Evolutionary conservation across 345 rosid species (phyloP), one percentile per base, ranked within the genome.

Genomic region (Fremontodendron californicum): DNA sequence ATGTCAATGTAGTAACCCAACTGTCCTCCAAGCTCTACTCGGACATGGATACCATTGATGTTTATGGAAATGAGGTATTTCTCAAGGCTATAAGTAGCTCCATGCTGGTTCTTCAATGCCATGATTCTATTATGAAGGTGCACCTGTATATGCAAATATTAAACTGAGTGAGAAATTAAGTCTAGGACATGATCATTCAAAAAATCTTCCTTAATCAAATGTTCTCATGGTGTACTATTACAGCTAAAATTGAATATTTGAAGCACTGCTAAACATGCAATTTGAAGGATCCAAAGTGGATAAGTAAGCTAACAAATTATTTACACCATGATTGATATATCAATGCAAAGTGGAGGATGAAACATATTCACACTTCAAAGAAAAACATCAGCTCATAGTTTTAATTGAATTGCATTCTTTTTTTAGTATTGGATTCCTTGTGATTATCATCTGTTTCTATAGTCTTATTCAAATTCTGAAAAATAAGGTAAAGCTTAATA

Each of bases 1-100:
- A 96, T 86, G 83, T 93, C 97, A 71, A 96, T 83, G 87, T 90
- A 89, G 81, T 96, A 82, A 54, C 96, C 97, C 63, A 91, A 75
- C 76, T 93, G 98, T 80, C 97, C 98, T 65, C 98, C 98, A 76
- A 93, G 94, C 82, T 95, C 99, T 68, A 93, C 87, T 79, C 98
- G 92, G 75, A 93, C 79, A 73, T 87, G 79, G 42, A 90, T 85
- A 12, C 98, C 99, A 49, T 95, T 92, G 86, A 93, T 88, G 45
- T 86, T 88, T 84, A 95, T 88, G 42, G 85, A 60, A 57, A 93
- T 88, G 62, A 95, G 91, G 88, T 88, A 86, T 79, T 90, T 95
- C 88, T 95, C 98, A 15, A 92, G 91, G 77, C 77, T 86, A 85
- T 93, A 96, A 70, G 92, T 90, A 63, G 96, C 98, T 71, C 98